Evolutionary conservation across 768 basidiomycete genomes (phyloP), one percentile per base, ranked within the genome.

Genomic region (Wakefieldia striispora): DNA sequence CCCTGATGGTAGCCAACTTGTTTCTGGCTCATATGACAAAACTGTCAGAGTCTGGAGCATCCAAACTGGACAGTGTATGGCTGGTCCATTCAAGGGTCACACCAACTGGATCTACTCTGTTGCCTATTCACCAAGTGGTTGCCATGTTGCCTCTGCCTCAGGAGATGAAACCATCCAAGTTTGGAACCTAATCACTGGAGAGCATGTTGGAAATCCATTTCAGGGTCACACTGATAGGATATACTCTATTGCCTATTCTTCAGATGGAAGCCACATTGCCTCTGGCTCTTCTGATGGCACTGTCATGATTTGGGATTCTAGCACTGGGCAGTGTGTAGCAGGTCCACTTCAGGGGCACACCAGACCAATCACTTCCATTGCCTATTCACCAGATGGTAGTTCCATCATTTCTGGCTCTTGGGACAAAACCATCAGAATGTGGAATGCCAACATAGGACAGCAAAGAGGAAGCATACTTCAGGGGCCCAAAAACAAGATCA

Each of bases 81-180:
- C 45, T 27, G 50, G 31, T 23, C 58, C 57, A 33, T 2, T 57
- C 3, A 12, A 27, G 3, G 59, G 54, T 1, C 57, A 60, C 3
- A 29, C 10, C 3, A 0, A 0, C 1, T 1, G 1, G 2, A 9
- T 59, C 8, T 7, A 31, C 11, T 42, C 45, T 53, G 46, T 59
- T 47, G 50, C 56, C 47, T 53, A 43, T 66, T 46, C 70, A 29
- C 66, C 69, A 24, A 54, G 64, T 10, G 43, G 57, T 1, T 45
- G 27, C 6, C 31, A 57, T 13, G 8, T 63, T 50, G 51, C n/a
- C 10, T 63, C 64, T 46, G 56, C 51, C 9, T 45, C 58, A 39
- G 2, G 13, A 1, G 62, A 64, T 6, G 0, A 4, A 0, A 60
- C 58, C 4, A 50, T 67, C 10, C 54, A 40, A 8, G 14, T 67